Evolutionary conservation across 331 rosid species (phyloP).

Genomic region (Acacia concinna): DNA sequence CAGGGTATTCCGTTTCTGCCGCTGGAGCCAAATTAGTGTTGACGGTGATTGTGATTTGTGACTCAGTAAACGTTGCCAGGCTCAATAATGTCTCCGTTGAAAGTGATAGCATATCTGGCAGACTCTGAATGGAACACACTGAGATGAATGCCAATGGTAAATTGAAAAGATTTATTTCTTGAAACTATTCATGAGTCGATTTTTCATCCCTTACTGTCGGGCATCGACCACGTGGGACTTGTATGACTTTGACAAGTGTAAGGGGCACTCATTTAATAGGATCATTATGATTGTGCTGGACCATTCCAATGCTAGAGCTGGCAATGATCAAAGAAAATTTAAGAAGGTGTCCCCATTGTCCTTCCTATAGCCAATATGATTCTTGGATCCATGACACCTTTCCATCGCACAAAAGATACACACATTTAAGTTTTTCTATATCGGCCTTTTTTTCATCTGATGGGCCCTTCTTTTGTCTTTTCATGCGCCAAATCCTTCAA

Average conservation of each 20-base stretch:
- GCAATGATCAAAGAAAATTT: slow-evolving; percentile 65
- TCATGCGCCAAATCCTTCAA: slow-evolving; percentile 48
- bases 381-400: slow-evolving; percentile 51
- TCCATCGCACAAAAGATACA: slow-evolving; percentile 35
- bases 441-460: slow-evolving; percentile 17
- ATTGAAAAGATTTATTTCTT: background rate
- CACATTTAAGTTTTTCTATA: slow-evolving; percentile 40
- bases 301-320: slow-evolving; percentile 81
- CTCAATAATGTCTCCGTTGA: background rate
- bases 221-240: slow-evolving; percentile 44
- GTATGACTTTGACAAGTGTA: slow-evolving; percentile 57
- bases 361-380: slow-evolving; percentile 41
- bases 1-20: background rate
- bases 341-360: slow-evolving; percentile 84
- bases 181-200: slow-evolving; percentile 4
- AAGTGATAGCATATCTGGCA: slow-evolving; percentile 14
- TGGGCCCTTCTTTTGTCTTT: slow-evolving; percentile 56
- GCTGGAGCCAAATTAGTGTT: background rate
- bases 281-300: slow-evolving; percentile 74
- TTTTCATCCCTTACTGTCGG: slow-evolving; percentile 2
- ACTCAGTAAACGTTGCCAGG: background rate
- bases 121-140: background rate
- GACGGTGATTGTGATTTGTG: background rate
- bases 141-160: slow-evolving; percentile 20
- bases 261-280: slow-evolving; percentile 53